phyloP scores from a whole-genome alignment of 2,329 filamentous ascomycete genomes.

The Calonectria hawksworthii region DNA sequence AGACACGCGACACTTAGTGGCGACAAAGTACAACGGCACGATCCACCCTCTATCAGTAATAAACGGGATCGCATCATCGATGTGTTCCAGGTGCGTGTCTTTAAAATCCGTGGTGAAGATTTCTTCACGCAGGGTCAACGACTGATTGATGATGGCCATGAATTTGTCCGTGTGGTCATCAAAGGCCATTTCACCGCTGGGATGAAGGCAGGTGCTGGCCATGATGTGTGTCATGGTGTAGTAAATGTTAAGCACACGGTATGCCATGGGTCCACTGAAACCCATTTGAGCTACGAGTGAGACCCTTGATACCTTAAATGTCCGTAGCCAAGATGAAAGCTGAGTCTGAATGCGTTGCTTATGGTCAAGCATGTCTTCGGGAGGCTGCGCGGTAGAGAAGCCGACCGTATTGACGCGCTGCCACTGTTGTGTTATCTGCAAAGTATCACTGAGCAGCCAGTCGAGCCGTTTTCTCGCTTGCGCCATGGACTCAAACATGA shows the following conservation, averaged over 20 bases:
- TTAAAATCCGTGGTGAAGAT: neutral
- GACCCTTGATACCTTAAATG: constrained; percentile 11
- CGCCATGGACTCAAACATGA: constrained; percentile 13
- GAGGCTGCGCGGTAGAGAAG: neutral
- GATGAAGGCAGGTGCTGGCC: neutral
- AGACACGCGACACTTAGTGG: neutral
- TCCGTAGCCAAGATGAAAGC: neutral
- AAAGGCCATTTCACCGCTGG: neutral
- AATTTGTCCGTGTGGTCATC: neutral
- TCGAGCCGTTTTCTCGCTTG: constrained; percentile 9
- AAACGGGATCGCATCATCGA: neutral
- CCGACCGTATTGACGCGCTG: neutral
- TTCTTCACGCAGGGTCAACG: neutral
- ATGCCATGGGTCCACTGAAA: neutral
- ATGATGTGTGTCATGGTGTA: neutral
- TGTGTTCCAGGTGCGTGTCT: neutral
- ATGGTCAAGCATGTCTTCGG: neutral
- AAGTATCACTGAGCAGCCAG: neutral
- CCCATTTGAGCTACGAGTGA: neutral
- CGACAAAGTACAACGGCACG: neutral
- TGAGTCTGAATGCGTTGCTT: neutral
- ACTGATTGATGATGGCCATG: neutral
- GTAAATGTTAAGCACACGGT: neutral
- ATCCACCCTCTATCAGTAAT: neutral
- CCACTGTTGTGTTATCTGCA: neutral